Evolutionary conservation across 108 stramenopile species (phyloP).

Genomic region (Nannochloropsis oceanica): DNA sequence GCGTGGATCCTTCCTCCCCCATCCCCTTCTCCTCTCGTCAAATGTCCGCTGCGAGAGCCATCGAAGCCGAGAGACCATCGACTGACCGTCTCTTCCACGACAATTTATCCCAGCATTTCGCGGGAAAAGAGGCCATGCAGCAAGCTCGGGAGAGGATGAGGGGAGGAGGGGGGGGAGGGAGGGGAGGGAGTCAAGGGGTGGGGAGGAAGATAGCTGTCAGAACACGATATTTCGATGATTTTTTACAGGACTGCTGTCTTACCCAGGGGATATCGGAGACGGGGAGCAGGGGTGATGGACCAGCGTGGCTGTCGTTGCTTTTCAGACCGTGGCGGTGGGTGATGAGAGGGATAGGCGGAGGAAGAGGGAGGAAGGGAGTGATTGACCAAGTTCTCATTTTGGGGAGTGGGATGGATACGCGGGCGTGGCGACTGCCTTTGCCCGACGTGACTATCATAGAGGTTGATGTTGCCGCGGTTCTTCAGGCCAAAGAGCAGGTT

Average conservation of each 20-base stretch:
- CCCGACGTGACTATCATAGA: background rate
- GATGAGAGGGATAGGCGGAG: background rate
- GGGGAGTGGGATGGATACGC: background rate
- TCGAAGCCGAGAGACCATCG: too few relatives aligned
- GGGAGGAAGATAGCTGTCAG: too few relatives aligned
- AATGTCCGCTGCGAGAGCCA: too few relatives aligned
- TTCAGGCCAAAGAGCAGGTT: background rate
- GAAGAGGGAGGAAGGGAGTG: background rate
- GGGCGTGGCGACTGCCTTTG: background rate
- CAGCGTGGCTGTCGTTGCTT: background rate
- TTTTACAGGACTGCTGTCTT: background rate
- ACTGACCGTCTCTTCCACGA: too few relatives aligned
- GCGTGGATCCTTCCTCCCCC: too few relatives aligned
- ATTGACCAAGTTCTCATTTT: background rate
- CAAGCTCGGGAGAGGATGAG: too few relatives aligned
- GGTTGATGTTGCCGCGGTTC: background rate
- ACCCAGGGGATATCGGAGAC: background rate
- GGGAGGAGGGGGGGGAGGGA: background rate
- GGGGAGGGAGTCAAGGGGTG: too few relatives aligned
- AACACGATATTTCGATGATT: background rate
- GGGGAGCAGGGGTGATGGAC: background rate
- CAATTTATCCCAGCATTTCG: too few relatives aligned
- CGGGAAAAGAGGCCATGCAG: too few relatives aligned
- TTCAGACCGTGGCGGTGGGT: background rate
- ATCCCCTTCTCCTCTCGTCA: too few relatives aligned